These are phyloP conservation scores for Yamadazyma laniorum DNA, from an alignment of 805 yeast species.

Conservation along the genomic window DNA sequence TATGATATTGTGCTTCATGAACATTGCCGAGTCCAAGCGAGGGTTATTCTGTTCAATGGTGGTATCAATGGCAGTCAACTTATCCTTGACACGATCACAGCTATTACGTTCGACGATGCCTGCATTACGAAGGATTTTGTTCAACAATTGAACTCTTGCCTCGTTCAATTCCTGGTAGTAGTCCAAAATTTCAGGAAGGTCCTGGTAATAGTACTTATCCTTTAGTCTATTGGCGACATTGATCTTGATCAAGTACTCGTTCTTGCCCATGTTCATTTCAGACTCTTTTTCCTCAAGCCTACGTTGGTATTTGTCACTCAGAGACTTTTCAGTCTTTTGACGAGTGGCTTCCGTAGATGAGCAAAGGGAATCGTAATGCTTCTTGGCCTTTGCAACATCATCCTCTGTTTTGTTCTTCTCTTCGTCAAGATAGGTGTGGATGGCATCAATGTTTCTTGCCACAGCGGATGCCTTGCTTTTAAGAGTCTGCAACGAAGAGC, in stretches of 20 bases:
- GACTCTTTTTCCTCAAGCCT: constrained; percentile 60
- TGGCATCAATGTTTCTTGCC: constrained; percentile 52
- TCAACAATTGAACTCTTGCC: constrained; percentile 66
- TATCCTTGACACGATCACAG: constrained; percentile 45
- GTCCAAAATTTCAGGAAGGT: constrained; percentile 9
- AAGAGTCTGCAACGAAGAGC: constrained; percentile 57
- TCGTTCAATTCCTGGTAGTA: constrained; percentile 73
- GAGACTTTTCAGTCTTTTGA: constrained; percentile 61
- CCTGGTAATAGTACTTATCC: constrained; percentile 56
- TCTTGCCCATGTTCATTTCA: constrained; percentile 88
- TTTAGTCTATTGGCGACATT: constrained; percentile 85
- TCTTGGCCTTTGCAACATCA: constrained; percentile 63
- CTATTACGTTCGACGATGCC: constrained; percentile 54
- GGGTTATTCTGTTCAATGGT: constrained; percentile 72
- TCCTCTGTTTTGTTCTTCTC: constrained; percentile 49
- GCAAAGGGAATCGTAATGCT: constrained; percentile 78
- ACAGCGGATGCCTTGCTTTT: constrained; percentile 53
- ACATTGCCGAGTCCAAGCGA: constrained; percentile 81
- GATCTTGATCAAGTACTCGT: constrained; percentile 75
- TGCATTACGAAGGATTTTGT: constrained; percentile 65
- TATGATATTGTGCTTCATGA: constrained; percentile 75
- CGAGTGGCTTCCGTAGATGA: constrained; percentile 77
- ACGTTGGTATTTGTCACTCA: constrained; percentile 48
- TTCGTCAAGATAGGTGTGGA: constrained; percentile 56
- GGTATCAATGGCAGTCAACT: constrained; percentile 49